Evolutionary conservation across 768 basidiomycete species (phyloP).

Genomic region (Scleroderma citrinum): DNA sequence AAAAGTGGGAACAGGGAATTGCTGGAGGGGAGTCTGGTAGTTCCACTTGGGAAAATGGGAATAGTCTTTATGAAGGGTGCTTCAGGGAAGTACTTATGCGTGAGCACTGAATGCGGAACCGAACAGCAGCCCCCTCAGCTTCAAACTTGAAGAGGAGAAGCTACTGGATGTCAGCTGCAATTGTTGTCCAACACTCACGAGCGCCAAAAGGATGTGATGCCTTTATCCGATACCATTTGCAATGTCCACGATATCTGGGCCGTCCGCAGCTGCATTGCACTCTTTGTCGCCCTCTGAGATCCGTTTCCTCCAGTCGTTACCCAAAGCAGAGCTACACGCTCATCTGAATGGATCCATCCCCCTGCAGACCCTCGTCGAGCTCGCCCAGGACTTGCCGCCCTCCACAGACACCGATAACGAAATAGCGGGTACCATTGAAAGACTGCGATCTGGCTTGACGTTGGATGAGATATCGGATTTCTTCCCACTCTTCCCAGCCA

Average conservation of each 20-base stretch:
- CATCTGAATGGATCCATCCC: slow-evolving; percentile 86
- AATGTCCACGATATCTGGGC: slow-evolving; percentile 16
- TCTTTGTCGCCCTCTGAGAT: slow-evolving; percentile 48
- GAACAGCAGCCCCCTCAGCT: too few species aligned
- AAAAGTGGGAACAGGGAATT: too few species aligned
- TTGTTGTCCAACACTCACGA: too few species aligned
- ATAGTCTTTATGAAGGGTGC: too few species aligned
- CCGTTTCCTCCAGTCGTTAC: slow-evolving; percentile 54
- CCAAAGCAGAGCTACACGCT: slow-evolving; percentile 83
- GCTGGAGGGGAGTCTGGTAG: too few species aligned
- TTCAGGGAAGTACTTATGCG: too few species aligned
- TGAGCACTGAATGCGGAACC: too few species aligned
- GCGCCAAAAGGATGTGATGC: too few species aligned
- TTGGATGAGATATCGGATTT: slow-evolving; percentile 64
- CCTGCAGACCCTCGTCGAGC: slow-evolving; percentile 50
- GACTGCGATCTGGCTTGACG: slow-evolving; percentile 32
- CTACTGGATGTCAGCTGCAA: too few species aligned
- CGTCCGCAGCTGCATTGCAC: slow-evolving; percentile 44
- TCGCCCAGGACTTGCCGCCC: slow-evolving; percentile 42
- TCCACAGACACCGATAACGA: slow-evolving; percentile 24
- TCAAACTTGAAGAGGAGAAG: too few species aligned
- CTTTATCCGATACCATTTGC: too few species aligned
- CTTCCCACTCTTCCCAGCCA: slow-evolving; percentile 69
- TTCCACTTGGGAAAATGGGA: too few species aligned
- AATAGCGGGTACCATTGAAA: slow-evolving; percentile 40